Evolutionary conservation across 2,329 filamentous ascomycete genomes (phyloP).

Genomic region (Aspergillus puulaauensis): DNA sequence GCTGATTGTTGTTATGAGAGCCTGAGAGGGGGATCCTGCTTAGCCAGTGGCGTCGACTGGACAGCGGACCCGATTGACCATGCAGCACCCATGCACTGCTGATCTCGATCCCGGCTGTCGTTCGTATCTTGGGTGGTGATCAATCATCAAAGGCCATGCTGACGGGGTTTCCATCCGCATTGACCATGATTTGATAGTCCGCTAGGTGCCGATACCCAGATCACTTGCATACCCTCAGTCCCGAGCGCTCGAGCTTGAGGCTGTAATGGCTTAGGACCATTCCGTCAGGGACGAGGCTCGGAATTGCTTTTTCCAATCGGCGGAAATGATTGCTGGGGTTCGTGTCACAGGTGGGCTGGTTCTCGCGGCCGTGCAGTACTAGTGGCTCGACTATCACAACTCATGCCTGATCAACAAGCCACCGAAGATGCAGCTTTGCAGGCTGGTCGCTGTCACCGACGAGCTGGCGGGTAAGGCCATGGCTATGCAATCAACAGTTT

Average conservation of each 20-base stretch:
- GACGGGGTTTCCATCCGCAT: background rate
- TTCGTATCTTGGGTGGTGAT: background rate
- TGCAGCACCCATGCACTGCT: background rate
- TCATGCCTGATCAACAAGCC: slow-evolving; percentile 4
- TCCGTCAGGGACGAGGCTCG: background rate
- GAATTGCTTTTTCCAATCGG: background rate
- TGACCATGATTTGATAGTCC: background rate
- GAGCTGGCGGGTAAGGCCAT: background rate
- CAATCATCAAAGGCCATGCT: background rate
- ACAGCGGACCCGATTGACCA: background rate
- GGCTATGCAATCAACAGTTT: background rate
- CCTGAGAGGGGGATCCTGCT: no score
- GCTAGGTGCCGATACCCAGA: slow-evolving; percentile 1
- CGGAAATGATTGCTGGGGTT: background rate
- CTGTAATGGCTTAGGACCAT: background rate
- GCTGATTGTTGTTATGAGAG: background rate
- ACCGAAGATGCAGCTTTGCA: background rate
- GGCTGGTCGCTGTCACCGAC: no score
- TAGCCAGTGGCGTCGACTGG: background rate
- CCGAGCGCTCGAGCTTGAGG: background rate
- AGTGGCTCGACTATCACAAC: background rate
- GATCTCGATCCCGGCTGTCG: background rate
- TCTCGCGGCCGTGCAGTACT: background rate
- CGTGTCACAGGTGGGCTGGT: background rate
- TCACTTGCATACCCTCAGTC: background rate